phyloP scores from a whole-genome alignment of 73 alveolate species.

The Paramecium sexaurelia region DNA sequence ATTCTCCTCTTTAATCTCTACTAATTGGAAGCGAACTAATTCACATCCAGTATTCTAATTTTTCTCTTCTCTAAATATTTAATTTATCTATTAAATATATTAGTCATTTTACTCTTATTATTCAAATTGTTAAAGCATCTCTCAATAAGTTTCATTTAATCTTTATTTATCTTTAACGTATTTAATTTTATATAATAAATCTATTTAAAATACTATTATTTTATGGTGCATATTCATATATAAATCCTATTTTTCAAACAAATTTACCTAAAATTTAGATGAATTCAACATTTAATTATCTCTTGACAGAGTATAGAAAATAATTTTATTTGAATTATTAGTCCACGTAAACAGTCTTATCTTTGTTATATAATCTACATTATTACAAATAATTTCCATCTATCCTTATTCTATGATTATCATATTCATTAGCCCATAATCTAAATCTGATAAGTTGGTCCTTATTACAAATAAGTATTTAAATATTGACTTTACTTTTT shows the following conservation, averaged over 20 bases:
- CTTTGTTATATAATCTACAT: not conserved
- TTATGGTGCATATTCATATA: not conserved
- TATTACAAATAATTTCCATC: conserved; percentile 9
- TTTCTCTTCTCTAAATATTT: not conserved
- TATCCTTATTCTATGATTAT: conserved; percentile 36
- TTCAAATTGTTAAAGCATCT: not conserved
- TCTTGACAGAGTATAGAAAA: no score
- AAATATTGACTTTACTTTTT: not conserved
- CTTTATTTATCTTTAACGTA: not conserved
- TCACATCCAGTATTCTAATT: not conserved
- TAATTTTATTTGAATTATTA: not conserved
- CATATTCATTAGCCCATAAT: conserved; percentile 45
- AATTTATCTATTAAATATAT: not conserved
- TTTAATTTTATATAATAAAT: not conserved
- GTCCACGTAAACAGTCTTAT: not conserved
- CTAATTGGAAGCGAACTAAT: not conserved
- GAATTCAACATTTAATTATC: not conserved
- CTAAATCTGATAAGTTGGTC: conserved; percentile 28
- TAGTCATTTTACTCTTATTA: not conserved
- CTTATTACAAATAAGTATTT: not conserved
- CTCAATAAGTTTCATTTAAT: not conserved
- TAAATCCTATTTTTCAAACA: not conserved
- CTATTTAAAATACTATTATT: not conserved
- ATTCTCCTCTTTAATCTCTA: not conserved
- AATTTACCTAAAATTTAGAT: not conserved